Evolutionary conservation across 768 basidiomycete species (phyloP), one percentile per base, ranked within the genome.

Genomic region (Nevesoporus exiguus): DNA sequence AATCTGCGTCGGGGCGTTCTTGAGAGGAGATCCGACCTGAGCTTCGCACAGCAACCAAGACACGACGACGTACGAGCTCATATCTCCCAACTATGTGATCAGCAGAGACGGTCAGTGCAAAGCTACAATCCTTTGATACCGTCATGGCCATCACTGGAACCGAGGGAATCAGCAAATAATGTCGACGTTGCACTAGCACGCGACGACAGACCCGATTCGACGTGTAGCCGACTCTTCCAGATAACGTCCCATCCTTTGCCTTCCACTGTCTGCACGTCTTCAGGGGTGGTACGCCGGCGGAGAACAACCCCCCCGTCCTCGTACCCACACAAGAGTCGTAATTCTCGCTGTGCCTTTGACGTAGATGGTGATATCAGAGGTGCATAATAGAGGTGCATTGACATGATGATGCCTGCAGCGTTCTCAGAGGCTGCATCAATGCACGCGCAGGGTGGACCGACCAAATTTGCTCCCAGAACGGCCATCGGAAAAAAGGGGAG

Each of bases 251-350:
- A 93, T 0, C 87, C 89, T 17, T 74, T 65, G 5, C 90, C 87
- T 65, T 89, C 84, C 3, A 92, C 74, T 0, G 71, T 79, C 43
- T 73, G 71, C 42, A 64, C 74, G 36, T 73, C 75, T 1, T 68
- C 57, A 3, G 69, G 62, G 14, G 62, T 42, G 4, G 71, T 71
- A 51, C 82, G 84, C 47, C 73, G 75, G 50, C 83, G 85, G 31
- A 93, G 69, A 21, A 80, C 80, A n/a, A 97, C 85, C n/a, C 81
- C 77, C 0, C 96, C 95, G 54, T 88, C 86, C 72, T 99, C 96
- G 66, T 92, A 96, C 1, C 82, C 90, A 36, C 83, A 78, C 0
- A 95, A 66, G 5, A 96, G 69, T 2, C 83, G 77, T 5, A 95
- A 74, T 17, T 79, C 76, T 11, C 64, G 66, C 13, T 59, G 60